A percentile compares a stretch with the other conserved stretches of the same genome.
These are phyloP conservation scores for Mycosphaerelloides madeirae DNA, from an alignment of 2,329 filamentous ascomycete genomes.

Conservation along the genomic window DNA sequence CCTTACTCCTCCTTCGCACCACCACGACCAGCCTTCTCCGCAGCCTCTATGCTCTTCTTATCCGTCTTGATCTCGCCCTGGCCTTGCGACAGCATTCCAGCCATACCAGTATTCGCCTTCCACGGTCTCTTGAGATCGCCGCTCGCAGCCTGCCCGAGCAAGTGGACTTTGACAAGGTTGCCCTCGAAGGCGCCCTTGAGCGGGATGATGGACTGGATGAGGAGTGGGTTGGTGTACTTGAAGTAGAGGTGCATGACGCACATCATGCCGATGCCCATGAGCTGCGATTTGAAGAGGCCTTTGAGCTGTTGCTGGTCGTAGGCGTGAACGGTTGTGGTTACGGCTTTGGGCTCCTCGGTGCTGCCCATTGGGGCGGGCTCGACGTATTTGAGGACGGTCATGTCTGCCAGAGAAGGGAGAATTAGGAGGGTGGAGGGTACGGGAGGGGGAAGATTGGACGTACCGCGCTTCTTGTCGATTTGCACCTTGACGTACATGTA, in stretches of 20 bases:
- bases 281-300: slow-evolving; percentile 77
- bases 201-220: slow-evolving; percentile 98
- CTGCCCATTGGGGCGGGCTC: slow-evolving; percentile 92
- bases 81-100: slow-evolving; percentile 64
- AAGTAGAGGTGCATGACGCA: slow-evolving; percentile 97
- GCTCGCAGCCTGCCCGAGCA: slow-evolving; percentile 78
- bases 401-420: slow-evolving; percentile 58
- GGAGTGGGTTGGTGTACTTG: slow-evolving; percentile 98
- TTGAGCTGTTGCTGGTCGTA: slow-evolving; percentile 88
- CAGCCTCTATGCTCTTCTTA: slow-evolving; percentile 53
- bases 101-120: slow-evolving; percentile 79
- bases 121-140: slow-evolving; percentile 94
- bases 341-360: slow-evolving; percentile 88
- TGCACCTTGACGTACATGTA: slow-evolving; percentile 79
- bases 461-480: slow-evolving; percentile 98
- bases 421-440: neutral
- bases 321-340: slow-evolving; percentile 92
- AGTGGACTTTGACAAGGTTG: slow-evolving; percentile 93
- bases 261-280: slow-evolving; percentile 99
- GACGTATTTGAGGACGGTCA: slow-evolving; percentile 97
- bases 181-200: slow-evolving; percentile 92
- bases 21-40: slow-evolving; percentile 47
- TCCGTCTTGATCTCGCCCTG: slow-evolving; percentile 77
- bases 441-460: slow-evolving; percentile 22
- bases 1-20: slow-evolving; percentile 52